Base-by-base conservation (phyloP, 345 rosid genomes). In the Melaleuca quinquenervia region DNA sequence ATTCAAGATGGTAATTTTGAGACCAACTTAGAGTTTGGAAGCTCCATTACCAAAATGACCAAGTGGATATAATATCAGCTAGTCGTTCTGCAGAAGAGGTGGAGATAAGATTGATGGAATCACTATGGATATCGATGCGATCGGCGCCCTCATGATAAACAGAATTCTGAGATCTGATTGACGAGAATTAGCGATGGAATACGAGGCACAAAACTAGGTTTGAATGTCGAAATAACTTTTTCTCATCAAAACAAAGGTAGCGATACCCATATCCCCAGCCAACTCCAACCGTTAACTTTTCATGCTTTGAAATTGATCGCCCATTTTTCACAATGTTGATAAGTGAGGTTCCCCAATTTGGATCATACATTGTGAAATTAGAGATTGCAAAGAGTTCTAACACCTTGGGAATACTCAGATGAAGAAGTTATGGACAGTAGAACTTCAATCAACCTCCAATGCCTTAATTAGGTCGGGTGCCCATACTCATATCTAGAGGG, bases 371-470 rank as follows among this genome's bases (percentile, higher is more conserved):
- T n/a, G 12, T 58, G n/a, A 56, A 56, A 24, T 9, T 56, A 58
- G 70, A 58, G 64, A 56, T 56, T 0, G 3, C 29, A 11, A 56
- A 56, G 7, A 56, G 7, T 26, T 11, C 7, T 0, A 26, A 56
- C 64, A 6, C 22, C 12, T 0, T 7, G 13, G n/a, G 1, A n/a
- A 58, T 5, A 11, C 11, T 26, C 3, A 11, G 0, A 26, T 56
- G 7, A n/a, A 58, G 32, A n/a, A n/a, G 32, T n/a, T 58, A n/a
- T 58, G 1, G 0, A 8, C 1, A 12, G 12, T 58, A 32, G n/a
- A 58, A 58, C 32, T 58, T 26, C 8, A 12, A 5, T 56, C 1
- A 56, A 24, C 15, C 26, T 26, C 26, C 1, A 2, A 56, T 56
- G 15, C 64, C n/a, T 7, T 0, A 56, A 26, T 11, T 26, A 26